A percentile compares a stretch with the other conserved stretches of the same genome.
These are phyloP conservation scores for Neurospora sp. DNA, from an alignment of 495 filamentous ascomycete genomes.

Conservation along the genomic window DNA sequence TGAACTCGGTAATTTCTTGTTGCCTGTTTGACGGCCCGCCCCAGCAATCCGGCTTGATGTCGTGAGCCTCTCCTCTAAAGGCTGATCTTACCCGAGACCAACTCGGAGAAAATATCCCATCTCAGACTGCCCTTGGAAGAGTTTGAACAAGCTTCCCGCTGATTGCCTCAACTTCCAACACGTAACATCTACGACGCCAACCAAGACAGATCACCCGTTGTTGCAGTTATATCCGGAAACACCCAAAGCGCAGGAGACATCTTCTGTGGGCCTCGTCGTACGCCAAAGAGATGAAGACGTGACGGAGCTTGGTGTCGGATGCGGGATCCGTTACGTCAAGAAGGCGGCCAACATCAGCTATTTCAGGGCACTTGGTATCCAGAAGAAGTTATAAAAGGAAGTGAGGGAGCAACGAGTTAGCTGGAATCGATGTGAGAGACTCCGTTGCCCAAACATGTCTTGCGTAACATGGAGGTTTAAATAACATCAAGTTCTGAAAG, in stretches of 20 bases:
- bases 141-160: not conserved
- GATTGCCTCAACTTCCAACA: not conserved
- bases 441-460: not conserved
- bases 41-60: not conserved
- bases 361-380: not conserved
- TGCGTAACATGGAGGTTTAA: not conserved
- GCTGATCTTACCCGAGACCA: not conserved
- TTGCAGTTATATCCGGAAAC: not conserved
- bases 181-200: not conserved
- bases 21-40: not conserved
- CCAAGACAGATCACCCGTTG: not conserved
- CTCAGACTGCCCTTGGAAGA: not conserved
- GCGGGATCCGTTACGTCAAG: not conserved
- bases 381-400: not conserved
- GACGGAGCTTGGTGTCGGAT: not conserved
- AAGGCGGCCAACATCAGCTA: not conserved
- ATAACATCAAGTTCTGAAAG: not conserved
- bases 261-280: not conserved
- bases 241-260: not conserved
- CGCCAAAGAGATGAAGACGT: not conserved
- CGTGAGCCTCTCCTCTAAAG: not conserved
- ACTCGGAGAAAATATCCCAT: not conserved
- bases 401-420: not conserved
- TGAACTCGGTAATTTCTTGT: not conserved
- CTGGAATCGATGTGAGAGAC: not conserved